Base-by-base conservation (phyloP, 2,329 filamentous ascomycete genomes). In the Taxawa tesnikishii region DNA sequence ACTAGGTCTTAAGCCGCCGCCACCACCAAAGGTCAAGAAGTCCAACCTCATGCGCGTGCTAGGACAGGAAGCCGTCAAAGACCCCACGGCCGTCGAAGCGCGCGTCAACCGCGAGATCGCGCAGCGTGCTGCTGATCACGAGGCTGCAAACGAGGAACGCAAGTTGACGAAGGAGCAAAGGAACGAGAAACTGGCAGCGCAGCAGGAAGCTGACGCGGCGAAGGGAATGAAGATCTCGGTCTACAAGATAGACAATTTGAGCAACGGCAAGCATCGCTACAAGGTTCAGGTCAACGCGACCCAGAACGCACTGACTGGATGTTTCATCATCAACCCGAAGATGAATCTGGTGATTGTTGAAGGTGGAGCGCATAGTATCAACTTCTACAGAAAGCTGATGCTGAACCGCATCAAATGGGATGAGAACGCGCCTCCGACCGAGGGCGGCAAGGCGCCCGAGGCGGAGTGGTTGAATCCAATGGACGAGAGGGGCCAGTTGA, bases 1-100 rank as follows among this genome's bases (percentile, higher is more conserved):
- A 37, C 66, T 98, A 8, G 90, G 90, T 13, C 68, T 98, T 10
- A 79, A 88, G 38, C 84, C 87, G 3, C 83, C 88, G 13, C 85
- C 87, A 16, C 81, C 87, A 15, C 88, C 90, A 8, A 98, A 96
- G 59, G 84, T 98, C 45, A 96, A 94, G 62, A 92, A 92, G 58
- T 83, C 80, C 36, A 98, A 98, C 55, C 72, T 98, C 51, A 98
- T 98, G 90, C 79, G 87, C 36, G 90, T 98, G 17, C 68, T 94
- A 34, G 90, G 90, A 40, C 84, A 94, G 52, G 79, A 84, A 57
- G 79, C 79, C 12, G 88, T 98, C 43, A 92, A 94, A 51, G 90
- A 98, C 58, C 90, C 90, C 5, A 98, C 92, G 1, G 90, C 90
- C 4, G 90, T 98, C 28, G 90, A 98, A 60, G 84, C 85, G 31